These are phyloP conservation scores for Amanita exitialis DNA, from an alignment of 768 basidiomycete genomes.

Conservation along the genomic window DNA sequence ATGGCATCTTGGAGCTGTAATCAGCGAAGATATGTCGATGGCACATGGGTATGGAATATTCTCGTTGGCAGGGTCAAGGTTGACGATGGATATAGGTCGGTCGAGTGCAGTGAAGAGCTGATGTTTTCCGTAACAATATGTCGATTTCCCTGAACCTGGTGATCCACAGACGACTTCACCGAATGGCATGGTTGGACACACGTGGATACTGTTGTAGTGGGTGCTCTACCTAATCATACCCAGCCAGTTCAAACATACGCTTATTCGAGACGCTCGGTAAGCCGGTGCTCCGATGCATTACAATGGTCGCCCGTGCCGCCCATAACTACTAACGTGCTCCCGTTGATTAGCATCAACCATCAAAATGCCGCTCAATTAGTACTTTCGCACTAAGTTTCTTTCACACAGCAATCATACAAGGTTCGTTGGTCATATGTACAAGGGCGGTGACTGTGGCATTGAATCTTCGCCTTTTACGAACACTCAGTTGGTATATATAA, in stretches of 20 bases:
- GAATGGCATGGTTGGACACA: conserved; percentile 53
- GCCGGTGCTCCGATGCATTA: no score
- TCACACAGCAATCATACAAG: no score
- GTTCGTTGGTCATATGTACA: no score
- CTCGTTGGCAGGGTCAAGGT: conserved; percentile 93
- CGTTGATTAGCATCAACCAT: no score
- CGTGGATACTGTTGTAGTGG: no score
- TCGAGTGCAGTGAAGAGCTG: conserved; percentile 82
- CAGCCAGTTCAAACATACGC: no score
- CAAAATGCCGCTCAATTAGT: no score
- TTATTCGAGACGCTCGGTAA: no score
- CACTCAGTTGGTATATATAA: neutral
- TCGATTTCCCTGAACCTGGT: conserved; percentile 82
- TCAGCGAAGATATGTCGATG: conserved; percentile 74
- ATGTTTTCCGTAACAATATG: conserved; percentile 80
- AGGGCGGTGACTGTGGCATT: neutral
- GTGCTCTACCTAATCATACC: no score
- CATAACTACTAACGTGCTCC: no score
- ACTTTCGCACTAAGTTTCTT: no score
- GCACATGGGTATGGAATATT: conserved; percentile 86
- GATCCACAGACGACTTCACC: conserved; percentile 83
- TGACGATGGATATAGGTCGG: conserved; percentile 83
- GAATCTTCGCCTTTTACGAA: neutral
- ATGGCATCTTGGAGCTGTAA: conserved; percentile 85
- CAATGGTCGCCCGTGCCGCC: no score